Evolutionary conservation across 345 rosid species (phyloP).

Genomic region (Brassica napus): Da-Ae NC_063442.1:11569501-11570000

Average conservation of each 20-base stretch:
- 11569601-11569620: background rate
- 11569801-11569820: slow-evolving; percentile 62
- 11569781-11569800: slow-evolving; percentile 46
- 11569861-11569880: slow-evolving; percentile 29
- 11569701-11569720: slow-evolving; percentile 34
- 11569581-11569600: background rate
- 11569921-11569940: slow-evolving; percentile 56
- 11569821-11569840: slow-evolving; percentile 86
- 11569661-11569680: slow-evolving; percentile 7
- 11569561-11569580: background rate
- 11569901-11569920: slow-evolving; percentile 45
- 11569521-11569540: slow-evolving; percentile 34
- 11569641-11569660: background rate
- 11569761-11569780: slow-evolving; percentile 60
- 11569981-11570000: slow-evolving; percentile 59
- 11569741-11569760: slow-evolving; percentile 59
- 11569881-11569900: slow-evolving; percentile 35
- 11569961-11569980: slow-evolving; percentile 48
- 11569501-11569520: slow-evolving; percentile 20
- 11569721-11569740: slow-evolving; percentile 42
- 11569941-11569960: slow-evolving; percentile 53
- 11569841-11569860: slow-evolving; percentile 61
- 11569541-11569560: slow-evolving; percentile 25
- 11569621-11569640: no score
- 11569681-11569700: slow-evolving; percentile 6